phyloP scores from a whole-genome alignment of 495 filamentous ascomycete species.

The Penicillium egyptiacum region DNA sequence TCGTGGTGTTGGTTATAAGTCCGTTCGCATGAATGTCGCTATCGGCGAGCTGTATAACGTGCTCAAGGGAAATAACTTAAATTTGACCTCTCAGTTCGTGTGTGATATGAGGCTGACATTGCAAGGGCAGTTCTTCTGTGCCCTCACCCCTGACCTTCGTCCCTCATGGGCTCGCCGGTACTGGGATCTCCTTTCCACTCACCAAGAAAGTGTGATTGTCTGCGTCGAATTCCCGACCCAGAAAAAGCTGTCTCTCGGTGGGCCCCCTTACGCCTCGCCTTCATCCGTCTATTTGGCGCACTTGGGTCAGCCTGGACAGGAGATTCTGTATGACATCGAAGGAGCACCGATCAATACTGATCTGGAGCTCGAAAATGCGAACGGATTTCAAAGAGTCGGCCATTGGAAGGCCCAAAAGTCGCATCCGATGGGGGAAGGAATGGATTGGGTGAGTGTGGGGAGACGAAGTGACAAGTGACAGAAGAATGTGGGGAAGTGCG shows the following conservation, averaged over 20 bases:
- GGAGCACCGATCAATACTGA: not conserved
- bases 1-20: not conserved
- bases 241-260: not conserved
- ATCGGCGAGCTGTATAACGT: not conserved
- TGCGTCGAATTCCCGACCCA: not conserved
- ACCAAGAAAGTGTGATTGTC: not conserved
- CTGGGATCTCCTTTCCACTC: not conserved
- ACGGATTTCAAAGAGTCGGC: not conserved
- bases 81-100: not conserved
- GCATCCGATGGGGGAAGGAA: not conserved
- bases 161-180: not conserved
- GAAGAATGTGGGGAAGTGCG: no score
- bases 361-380: not conserved
- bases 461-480: not conserved
- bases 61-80: not conserved
- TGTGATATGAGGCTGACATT: not conserved
- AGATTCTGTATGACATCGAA: not conserved
- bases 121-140: not conserved
- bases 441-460: not conserved
- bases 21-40: not conserved
- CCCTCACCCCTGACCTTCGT: not conserved
- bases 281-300: not conserved
- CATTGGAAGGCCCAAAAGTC: not conserved
- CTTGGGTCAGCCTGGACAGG: not conserved
- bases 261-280: not conserved